phyloP scores from a whole-genome alignment of 768 basidiomycete genomes.

The Hygrophorus russula region DNA sequence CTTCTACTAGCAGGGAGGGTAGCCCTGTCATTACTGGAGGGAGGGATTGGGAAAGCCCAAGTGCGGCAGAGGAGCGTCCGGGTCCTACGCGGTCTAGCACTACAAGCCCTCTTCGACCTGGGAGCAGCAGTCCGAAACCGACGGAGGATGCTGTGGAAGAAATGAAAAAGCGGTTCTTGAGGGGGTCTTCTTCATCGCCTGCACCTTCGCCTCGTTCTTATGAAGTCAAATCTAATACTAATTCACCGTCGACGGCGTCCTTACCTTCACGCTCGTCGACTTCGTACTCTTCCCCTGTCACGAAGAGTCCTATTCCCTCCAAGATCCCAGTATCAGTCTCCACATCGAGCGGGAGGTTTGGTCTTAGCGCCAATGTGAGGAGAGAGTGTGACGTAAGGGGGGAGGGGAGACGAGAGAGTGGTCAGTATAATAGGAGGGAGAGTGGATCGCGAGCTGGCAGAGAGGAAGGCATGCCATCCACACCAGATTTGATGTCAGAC shows the following conservation, averaged over 20 bases:
- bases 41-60: not conserved
- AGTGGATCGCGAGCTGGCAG: not conserved
- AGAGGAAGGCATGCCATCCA: conserved; percentile 24
- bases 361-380: not conserved
- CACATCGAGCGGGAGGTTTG: not conserved
- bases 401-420: no score
- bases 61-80: not conserved
- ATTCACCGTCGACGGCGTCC: conserved; percentile 18
- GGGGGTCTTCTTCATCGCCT: conserved; percentile 18
- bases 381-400: no score
- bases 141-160: conserved; percentile 46
- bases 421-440: no score
- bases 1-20: conserved; percentile 13
- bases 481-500: conserved; percentile 52
- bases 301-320: not conserved
- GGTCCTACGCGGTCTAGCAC: conserved; percentile 12
- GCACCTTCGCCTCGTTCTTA: conserved; percentile 12
- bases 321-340: not conserved
- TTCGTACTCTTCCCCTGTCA: not conserved
- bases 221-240: not conserved
- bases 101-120: conserved; percentile 15
- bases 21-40: conserved; percentile 12
- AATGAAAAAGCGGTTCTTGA: conserved; percentile 50
- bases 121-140: conserved; percentile 20
- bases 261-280: conserved; percentile 7